Percentiles rank a stretch among this genome's conserved stretches.
These are phyloP conservation scores for Zostera marina DNA, from an alignment of 116 monocot species.

Conservation along the genomic window DNA sequence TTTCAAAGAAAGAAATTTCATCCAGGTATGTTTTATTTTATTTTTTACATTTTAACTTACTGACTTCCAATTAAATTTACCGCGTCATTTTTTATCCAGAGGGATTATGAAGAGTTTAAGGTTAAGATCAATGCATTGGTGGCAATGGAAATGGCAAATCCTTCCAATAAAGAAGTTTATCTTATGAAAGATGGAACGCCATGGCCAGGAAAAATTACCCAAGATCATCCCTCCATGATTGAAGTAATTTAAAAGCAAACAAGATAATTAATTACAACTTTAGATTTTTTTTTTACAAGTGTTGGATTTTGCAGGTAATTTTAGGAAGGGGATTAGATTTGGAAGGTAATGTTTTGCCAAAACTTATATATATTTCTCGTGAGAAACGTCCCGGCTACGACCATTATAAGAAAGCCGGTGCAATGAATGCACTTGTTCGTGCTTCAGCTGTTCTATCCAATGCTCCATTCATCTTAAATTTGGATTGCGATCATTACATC, in stretches of 20 bases:
- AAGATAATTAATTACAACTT: too few relatives aligned
- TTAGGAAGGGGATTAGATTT: slow-evolving; percentile 74
- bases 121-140: slow-evolving; percentile 82
- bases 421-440: slow-evolving; percentile 79
- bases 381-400: slow-evolving; percentile 86
- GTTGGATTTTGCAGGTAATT: slow-evolving; percentile 63
- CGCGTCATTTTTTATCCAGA: too few relatives aligned
- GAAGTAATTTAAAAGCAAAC: too few relatives aligned
- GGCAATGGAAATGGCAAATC: slow-evolving; percentile 58
- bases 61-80: too few relatives aligned
- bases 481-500: slow-evolving; percentile 92
- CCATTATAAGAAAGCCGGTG: slow-evolving; percentile 93
- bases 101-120: slow-evolving; percentile 91
- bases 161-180: slow-evolving; percentile 82
- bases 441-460: slow-evolving; percentile 88
- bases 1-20: slow-evolving; percentile 75
- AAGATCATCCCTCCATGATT: slow-evolving; percentile 90
- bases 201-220: slow-evolving; percentile 85
- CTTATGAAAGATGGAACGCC: slow-evolving; percentile 88
- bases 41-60: too few relatives aligned
- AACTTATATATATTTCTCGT: slow-evolving; percentile 76
- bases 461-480: slow-evolving; percentile 77
- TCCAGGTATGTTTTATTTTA: too few relatives aligned
- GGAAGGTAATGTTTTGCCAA: slow-evolving; percentile 68
- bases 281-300: not conserved